These are phyloP conservation scores for Urochloa ruziziensis DNA, from an alignment of 176 grass and related monocot species.

Conservation along the genomic window DNA sequence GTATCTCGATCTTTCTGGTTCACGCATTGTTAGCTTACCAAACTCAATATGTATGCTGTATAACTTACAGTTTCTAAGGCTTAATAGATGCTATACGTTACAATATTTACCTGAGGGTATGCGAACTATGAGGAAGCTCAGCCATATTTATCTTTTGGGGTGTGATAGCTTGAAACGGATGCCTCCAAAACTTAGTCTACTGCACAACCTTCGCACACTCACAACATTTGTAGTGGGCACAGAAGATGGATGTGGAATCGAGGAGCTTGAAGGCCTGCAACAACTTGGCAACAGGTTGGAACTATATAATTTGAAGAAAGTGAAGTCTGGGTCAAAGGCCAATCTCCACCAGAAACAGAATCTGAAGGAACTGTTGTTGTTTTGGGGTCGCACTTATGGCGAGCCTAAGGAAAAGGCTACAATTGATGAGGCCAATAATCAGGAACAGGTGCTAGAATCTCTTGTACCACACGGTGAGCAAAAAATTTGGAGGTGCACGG, in stretches of 20 bases:
- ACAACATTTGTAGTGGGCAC: not conserved
- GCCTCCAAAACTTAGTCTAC: not conserved
- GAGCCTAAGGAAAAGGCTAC: no score
- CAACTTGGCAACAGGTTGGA: not conserved
- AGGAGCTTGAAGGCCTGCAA: not conserved
- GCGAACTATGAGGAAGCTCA: not conserved
- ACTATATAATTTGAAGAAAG: not conserved
- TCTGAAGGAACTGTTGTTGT: not conserved
- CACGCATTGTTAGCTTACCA: rapidly evolving
- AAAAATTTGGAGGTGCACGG: not conserved
- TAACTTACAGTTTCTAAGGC: not conserved
- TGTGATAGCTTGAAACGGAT: not conserved
- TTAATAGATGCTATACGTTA: rapidly evolving
- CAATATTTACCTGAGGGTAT: not conserved
- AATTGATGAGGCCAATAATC: not conserved
- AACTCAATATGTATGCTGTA: not conserved
- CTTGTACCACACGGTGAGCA: not conserved
- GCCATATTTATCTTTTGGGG: not conserved
- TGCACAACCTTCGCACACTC: not conserved
- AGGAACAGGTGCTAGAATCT: not conserved
- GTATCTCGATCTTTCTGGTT: not conserved
- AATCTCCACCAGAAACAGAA: conserved; percentile 11
- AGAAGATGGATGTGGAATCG: not conserved
- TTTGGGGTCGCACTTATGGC: not conserved
- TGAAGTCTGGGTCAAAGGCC: not conserved